Conservation (phyloP, 2,329 filamentous ascomycete genomes). For the Trichophyton mentagrophytes region DNA sequence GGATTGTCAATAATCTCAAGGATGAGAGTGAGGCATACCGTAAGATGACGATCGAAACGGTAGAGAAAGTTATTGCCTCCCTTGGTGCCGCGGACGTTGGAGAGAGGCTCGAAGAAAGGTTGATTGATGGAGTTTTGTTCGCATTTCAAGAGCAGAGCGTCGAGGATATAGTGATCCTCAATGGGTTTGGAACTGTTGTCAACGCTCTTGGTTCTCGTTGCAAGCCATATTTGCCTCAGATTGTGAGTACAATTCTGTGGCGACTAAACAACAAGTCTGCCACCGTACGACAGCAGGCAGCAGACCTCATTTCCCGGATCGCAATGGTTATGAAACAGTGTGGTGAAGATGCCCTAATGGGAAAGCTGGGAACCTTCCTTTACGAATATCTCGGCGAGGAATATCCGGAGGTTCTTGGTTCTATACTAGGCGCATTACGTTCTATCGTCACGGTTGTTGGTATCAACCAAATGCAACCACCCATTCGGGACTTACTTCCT, state of each 20-base stretch:
- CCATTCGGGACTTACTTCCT: slow-evolving; percentile 89
- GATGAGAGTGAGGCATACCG: slow-evolving; percentile 96
- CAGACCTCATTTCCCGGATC: slow-evolving; percentile 90
- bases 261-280: slow-evolving; percentile 95
- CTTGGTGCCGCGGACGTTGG: slow-evolving; percentile 89
- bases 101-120: slow-evolving; percentile 78
- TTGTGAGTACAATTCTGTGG: slow-evolving; percentile 93
- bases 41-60: slow-evolving; percentile 97
- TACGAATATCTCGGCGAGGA: slow-evolving; percentile 99
- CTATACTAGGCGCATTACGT: slow-evolving; percentile 84
- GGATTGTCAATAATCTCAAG: slow-evolving; percentile 89
- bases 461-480: slow-evolving; percentile 95
- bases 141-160: slow-evolving; percentile 97
- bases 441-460: slow-evolving; percentile 97
- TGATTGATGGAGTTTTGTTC: slow-evolving; percentile 89
- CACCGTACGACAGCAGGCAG: slow-evolving; percentile 90
- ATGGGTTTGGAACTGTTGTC: slow-evolving; percentile 94
- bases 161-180: slow-evolving; percentile 89
- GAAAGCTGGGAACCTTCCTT: slow-evolving; percentile 82
- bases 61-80: slow-evolving; percentile 90
- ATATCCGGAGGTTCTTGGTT: slow-evolving; percentile 93
- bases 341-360: slow-evolving; percentile 88
- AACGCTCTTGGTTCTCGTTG: slow-evolving; percentile 87
- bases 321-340: slow-evolving; percentile 99
- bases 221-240: slow-evolving; percentile 93